Base-by-base conservation (phyloP, 768 basidiomycete genomes). In the Lenzites betulinus region DNA sequence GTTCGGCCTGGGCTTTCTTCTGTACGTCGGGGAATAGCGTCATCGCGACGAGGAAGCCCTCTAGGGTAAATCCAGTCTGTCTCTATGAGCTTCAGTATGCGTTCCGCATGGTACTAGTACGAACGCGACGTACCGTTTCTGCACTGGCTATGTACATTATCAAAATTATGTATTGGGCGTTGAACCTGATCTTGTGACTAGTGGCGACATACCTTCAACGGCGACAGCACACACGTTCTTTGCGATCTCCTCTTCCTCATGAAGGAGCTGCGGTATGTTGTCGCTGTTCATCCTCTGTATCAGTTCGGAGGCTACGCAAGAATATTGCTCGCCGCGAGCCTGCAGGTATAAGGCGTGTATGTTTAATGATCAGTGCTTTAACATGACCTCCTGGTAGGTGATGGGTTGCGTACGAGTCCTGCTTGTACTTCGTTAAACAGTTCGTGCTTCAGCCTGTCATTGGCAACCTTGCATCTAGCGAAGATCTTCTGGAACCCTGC, bases 41-140 rank as follows among this genome's bases (percentile, higher is more conserved):
- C 71, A 76, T 74, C 1, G 73, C 74, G 12, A 75, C 61, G 48
- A 76, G 69, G 60, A 76, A 70, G 8, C 69, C 65, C 4, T 60
- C 62, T 25, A 75, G 49, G 0, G 72, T 66, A 1, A 70, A 66
- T 1, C 59, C 57, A 1, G 70, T 70, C 66, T 72, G 26, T 57
- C 9, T 22, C 7, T 25, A 25, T 7, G 20, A 46, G 22, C 4
- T 20, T 44, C n/a, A 44, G 20, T 22, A 22, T 18, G n/a, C n/a
- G n/a, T 42, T 20, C 6, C 9, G 41, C 15, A 42, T 7, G 22
- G 43, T 3, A 22, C 15, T 20, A 42, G 20, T 3, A 6, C 15
- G 22, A 18, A 22, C 8, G 22, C 6, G 22, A 25, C 44, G n/a
- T 13, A 65, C 64, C 11, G 64, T 65, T 25, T 65, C 64, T 2